Evolutionary conservation across 805 yeast species (phyloP).

Genomic region (Wickerhamomyces bisporus): DNA sequence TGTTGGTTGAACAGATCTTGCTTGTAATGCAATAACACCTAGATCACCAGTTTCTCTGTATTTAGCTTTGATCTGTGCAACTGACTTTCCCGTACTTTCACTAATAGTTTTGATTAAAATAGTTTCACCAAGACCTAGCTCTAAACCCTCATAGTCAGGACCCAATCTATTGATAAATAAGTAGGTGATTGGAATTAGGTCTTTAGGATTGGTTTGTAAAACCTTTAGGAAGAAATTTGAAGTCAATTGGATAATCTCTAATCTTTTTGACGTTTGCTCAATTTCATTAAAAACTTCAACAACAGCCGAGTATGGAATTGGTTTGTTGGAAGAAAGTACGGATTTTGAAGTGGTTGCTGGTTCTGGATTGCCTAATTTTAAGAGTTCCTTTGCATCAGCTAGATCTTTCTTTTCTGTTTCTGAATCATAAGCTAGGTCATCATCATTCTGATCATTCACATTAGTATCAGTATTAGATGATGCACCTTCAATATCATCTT

Average conservation of each 20-base stretch:
- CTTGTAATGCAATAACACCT: slow-evolving; percentile 81
- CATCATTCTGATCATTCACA: slow-evolving; percentile 7
- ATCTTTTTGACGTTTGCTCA: slow-evolving; percentile 75
- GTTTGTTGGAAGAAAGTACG: slow-evolving; percentile 6
- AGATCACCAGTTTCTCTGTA: slow-evolving; percentile 82
- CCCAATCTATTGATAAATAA: slow-evolving; percentile 85
- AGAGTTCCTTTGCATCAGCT: slow-evolving; percentile 19
- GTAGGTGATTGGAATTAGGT: slow-evolving; percentile 68
- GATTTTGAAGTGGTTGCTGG: slow-evolving; percentile 3
- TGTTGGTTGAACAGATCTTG: slow-evolving; percentile 80
- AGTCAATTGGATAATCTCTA: slow-evolving; percentile 73
- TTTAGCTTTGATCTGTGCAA: slow-evolving; percentile 64
- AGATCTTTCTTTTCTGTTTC: slow-evolving; percentile 20
- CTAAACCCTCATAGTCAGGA: slow-evolving; percentile 94
- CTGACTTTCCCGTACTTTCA: slow-evolving; percentile 81
- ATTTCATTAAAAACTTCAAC: slow-evolving; percentile 69
- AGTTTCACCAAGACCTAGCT: slow-evolving; percentile 90
- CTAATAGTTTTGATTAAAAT: slow-evolving; percentile 81
- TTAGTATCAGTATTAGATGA: too few relatives aligned
- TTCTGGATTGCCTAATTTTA: slow-evolving; percentile 12
- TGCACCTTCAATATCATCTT: neutral
- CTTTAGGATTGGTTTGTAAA: slow-evolving; percentile 46
- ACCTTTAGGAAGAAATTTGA: slow-evolving; percentile 68
- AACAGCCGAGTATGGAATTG: slow-evolving; percentile 33
- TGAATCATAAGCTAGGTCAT: slow-evolving; percentile 18